A percentile compares a stretch with the other conserved stretches of the same genome.
phyloP scores from a whole-genome alignment of 495 filamentous ascomycete genomes.

The Aspergillus hancockii region DNA sequence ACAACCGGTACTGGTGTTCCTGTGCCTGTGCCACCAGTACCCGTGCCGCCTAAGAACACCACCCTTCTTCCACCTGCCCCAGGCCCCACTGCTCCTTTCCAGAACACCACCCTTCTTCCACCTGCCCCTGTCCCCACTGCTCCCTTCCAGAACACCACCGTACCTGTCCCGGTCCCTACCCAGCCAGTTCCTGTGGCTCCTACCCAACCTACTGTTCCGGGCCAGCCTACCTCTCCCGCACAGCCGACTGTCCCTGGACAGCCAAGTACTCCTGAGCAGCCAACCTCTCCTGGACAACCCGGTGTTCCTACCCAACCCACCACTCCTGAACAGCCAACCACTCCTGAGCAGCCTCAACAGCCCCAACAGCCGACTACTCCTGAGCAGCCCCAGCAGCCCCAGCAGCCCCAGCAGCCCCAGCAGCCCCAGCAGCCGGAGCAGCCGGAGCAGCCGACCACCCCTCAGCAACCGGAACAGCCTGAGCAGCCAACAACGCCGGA shows the following conservation, averaged over 20 bases:
- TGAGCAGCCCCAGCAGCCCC: background rate
- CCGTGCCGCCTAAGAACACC: constrained; percentile 3
- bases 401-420: constrained; percentile 2
- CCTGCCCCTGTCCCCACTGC: constrained; percentile 13
- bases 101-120: constrained; percentile 3
- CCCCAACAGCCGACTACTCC: constrained; percentile 12
- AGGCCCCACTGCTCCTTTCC: constrained; percentile 20
- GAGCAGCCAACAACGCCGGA: too few relatives aligned
- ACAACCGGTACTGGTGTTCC: constrained; percentile 15
- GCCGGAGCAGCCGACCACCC: background rate
- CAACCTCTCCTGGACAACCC: constrained; percentile 2
- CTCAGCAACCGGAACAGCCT: background rate
- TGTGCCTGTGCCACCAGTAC: constrained; percentile 4
- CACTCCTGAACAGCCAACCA: background rate
- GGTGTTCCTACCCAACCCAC: background rate
- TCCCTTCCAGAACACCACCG: constrained; percentile 30
- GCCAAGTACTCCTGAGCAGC: background rate
- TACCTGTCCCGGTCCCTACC: constrained; percentile 11
- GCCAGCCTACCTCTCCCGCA: constrained; percentile 4
- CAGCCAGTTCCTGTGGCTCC: constrained; percentile 22
- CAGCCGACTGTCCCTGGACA: background rate
- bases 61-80: constrained; percentile 1
- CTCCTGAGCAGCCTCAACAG: constrained; percentile 3
- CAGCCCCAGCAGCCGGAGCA: too few relatives aligned
- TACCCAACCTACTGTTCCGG: constrained; percentile 16